A percentile compares a stretch with the other conserved stretches of the same genome.
Conservation (phyloP, 2,329 filamentous ascomycete species). For the Lasiodiplodia hormozganensis region DNA sequence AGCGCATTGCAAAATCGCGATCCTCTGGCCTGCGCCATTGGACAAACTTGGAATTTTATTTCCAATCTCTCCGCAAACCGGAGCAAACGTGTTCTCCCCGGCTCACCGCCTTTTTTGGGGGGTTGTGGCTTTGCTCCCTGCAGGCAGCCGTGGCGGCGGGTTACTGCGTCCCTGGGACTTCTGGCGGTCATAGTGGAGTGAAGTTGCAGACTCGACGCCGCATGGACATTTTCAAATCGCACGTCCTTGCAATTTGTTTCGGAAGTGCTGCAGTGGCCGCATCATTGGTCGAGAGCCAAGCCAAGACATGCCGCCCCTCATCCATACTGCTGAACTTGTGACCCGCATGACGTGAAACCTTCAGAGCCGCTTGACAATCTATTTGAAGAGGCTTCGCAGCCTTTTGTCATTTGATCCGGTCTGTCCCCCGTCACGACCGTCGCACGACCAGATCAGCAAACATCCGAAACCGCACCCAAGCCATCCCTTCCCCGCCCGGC, state of each 20-base stretch:
- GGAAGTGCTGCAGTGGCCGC: neutral
- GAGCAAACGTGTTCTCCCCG: slow-evolving; percentile 11
- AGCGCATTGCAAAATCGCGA: neutral
- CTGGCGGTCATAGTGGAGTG: slow-evolving; percentile 14
- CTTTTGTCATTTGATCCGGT: neutral
- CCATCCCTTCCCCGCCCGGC: neutral
- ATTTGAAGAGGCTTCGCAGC: neutral
- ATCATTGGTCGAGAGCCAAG: neutral
- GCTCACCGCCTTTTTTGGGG: slow-evolving; percentile 17
- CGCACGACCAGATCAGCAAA: neutral
- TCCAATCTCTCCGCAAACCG: neutral
- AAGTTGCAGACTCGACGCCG: neutral
- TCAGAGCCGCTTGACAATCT: neutral
- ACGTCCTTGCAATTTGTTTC: slow-evolving; percentile 12
- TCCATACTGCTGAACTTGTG: neutral
- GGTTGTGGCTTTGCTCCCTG: neutral
- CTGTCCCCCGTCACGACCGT: neutral
- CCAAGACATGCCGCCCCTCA: neutral
- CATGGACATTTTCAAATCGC: slow-evolving; percentile 16
- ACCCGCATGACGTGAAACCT: slow-evolving; percentile 10
- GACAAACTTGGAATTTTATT: neutral
- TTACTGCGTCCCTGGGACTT: neutral
- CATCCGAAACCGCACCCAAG: neutral
- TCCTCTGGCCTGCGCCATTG: neutral
- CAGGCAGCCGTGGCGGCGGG: slow-evolving; percentile 12